Percentiles rank a stretch among this genome's conserved stretches.
phyloP scores from a whole-genome alignment of 1,284 basidiomycete species.

The Kwoniella shivajii region DNA sequence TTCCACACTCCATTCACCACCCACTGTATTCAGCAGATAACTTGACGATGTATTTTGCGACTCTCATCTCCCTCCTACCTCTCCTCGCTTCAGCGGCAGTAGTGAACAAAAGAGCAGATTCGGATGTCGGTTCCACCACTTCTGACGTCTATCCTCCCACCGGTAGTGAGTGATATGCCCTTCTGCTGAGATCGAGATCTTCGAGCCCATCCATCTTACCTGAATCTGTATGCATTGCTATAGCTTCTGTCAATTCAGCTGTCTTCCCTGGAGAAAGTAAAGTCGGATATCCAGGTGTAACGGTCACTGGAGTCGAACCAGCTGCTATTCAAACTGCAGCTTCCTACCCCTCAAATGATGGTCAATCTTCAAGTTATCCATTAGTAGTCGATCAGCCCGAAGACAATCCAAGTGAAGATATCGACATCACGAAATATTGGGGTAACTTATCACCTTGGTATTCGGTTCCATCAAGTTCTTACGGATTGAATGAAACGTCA shows the following conservation, averaged over 20 bases:
- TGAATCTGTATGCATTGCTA: not conserved
- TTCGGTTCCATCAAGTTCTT: constrained; percentile 66
- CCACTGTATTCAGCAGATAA: not conserved
- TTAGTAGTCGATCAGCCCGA: constrained; percentile 49
- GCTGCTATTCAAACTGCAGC: constrained; percentile 59
- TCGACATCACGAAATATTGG: constrained; percentile 73
- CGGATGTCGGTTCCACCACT: constrained; percentile 33
- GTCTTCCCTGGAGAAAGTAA: constrained; percentile 56
- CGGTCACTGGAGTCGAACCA: constrained; percentile 60
- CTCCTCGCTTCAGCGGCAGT: constrained; percentile 28
- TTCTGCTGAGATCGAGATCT: not conserved
- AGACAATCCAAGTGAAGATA: constrained; percentile 24
- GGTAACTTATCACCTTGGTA: constrained; percentile 85
- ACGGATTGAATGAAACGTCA: constrained; percentile 69
- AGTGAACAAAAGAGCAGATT: constrained; percentile 22
- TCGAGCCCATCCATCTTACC: not conserved
- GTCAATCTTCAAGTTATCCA: constrained; percentile 54
- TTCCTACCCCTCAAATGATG: constrained; percentile 52
- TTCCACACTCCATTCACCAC: not conserved
- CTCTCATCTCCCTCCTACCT: constrained; percentile 34
- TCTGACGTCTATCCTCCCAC: constrained; percentile 40
- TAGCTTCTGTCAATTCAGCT: constrained; percentile 32
- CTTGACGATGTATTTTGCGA: constrained; percentile 5
- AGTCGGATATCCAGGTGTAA: constrained; percentile 60
- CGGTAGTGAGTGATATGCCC: constrained; percentile 26